phyloP scores from a whole-genome alignment of 306 rosid species.

The Castanea mollissima region DNA sequence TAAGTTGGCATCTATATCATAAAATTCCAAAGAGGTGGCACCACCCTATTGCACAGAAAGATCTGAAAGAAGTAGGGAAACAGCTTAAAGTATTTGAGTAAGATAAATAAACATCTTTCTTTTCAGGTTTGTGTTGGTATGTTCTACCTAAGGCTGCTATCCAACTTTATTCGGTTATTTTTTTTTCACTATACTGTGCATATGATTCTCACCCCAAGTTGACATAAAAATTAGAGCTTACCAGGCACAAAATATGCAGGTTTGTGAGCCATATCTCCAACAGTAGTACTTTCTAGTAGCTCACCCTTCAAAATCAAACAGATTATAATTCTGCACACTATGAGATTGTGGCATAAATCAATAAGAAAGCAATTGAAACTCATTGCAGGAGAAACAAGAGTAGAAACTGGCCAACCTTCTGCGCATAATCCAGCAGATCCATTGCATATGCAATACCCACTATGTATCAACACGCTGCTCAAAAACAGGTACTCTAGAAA shows the following conservation, averaged over 20 bases:
- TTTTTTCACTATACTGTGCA: not conserved
- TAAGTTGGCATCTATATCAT: not conserved
- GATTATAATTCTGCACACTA: slow-evolving; percentile 55
- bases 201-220: slow-evolving; percentile 11
- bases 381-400: slow-evolving; percentile 14
- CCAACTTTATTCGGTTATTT: not conserved
- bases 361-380: slow-evolving; percentile 33
- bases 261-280: slow-evolving; percentile 96
- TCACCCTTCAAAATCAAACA: slow-evolving; percentile 94
- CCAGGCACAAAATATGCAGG: slow-evolving; percentile 99
- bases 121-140: not conserved
- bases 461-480: slow-evolving; percentile 97
- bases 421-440: slow-evolving; percentile 90
- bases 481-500: slow-evolving; percentile 90
- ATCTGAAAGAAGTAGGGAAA: not conserved
- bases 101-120: not conserved
- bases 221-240: slow-evolving; percentile 37
- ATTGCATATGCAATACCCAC: slow-evolving; percentile 98
- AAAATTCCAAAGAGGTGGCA: not conserved
- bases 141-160: not conserved
- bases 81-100: not conserved
- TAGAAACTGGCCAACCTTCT: slow-evolving; percentile 58
- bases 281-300: slow-evolving; percentile 74
- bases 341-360: slow-evolving; percentile 48
- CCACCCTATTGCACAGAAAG: not conserved